These are phyloP conservation scores for Pestalotiopsis sp. DNA, from an alignment of 2,329 filamentous ascomycete genomes.

Conservation along the genomic window DNA sequence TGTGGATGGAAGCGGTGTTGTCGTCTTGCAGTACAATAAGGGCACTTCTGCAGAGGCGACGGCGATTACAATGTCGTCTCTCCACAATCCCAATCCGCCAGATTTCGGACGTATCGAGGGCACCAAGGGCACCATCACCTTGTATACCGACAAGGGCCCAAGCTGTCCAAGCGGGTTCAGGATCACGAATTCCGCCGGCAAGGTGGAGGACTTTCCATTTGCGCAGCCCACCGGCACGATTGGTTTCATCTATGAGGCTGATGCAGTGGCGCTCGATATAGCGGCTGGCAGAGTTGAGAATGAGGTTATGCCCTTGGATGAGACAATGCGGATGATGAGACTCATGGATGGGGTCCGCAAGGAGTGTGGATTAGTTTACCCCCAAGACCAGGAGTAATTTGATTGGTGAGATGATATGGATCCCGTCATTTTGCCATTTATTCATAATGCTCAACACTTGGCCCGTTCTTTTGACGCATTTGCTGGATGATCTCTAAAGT, in stretches of 20 bases:
- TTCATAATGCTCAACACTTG: not conserved
- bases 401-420: not conserved
- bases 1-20: not conserved
- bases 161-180: not conserved
- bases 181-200: not conserved
- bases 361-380: not conserved
- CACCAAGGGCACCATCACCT: not conserved
- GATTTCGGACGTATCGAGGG: not conserved
- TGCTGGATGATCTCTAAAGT: not conserved
- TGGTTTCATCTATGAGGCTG: conserved; percentile 4
- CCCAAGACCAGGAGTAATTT: not conserved
- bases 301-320: not conserved
- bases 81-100: not conserved
- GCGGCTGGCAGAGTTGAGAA: not conserved
- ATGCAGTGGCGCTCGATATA: conserved; percentile 2
- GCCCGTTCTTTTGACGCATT: not conserved
- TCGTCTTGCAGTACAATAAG: not conserved
- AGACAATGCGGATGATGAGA: conserved; percentile 1
- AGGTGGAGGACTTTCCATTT: not conserved
- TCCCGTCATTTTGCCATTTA: not conserved
- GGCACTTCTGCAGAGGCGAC: not conserved
- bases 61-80: not conserved
- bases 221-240: not conserved
- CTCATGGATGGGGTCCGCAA: not conserved
- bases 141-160: not conserved